phyloP scores from a whole-genome alignment of 2,329 filamentous ascomycete genomes.

The Xylaria sp. region DNA sequence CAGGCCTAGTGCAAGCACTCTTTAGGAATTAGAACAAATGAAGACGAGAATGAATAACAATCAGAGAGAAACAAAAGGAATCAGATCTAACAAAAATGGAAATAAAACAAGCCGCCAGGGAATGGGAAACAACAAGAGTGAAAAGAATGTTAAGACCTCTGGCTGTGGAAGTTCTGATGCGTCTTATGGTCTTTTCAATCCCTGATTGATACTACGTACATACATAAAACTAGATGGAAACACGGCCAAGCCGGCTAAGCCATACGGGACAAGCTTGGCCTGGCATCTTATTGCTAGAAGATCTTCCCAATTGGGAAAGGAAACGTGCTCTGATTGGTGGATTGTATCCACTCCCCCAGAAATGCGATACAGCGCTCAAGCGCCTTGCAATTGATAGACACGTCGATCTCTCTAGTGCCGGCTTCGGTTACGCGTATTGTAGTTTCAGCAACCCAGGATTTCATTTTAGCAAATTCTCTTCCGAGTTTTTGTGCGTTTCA shows the following conservation, averaged over 20 bases:
- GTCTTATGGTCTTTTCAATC: constrained; percentile 17
- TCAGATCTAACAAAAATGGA: background rate
- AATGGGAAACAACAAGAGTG: background rate
- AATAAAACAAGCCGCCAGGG: background rate
- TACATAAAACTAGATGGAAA: constrained; percentile 4
- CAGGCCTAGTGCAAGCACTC: constrained; percentile 6
- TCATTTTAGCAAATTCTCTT: background rate
- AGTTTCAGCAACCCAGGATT: constrained; percentile 11
- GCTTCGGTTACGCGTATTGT: constrained; percentile 7
- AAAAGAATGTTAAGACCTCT: background rate
- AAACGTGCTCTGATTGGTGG: constrained; percentile 12
- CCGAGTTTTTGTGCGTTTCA: background rate
- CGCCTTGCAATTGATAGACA: background rate
- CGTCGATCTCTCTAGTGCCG: constrained; percentile 12
- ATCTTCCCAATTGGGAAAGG: constrained; percentile 20
- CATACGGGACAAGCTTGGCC: background rate
- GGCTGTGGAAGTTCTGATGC: background rate
- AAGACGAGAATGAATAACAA: background rate
- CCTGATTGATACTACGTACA: too few species aligned
- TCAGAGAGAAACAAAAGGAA: background rate
- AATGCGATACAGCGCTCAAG: constrained; percentile 2
- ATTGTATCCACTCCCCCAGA: constrained; percentile 6
- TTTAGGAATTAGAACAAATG: background rate
- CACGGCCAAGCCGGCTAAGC: constrained; percentile 20
- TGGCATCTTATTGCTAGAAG: background rate